Base-by-base conservation (phyloP, 2,329 filamentous ascomycete species). In the Cladosporium sphaerospermum region DNA sequence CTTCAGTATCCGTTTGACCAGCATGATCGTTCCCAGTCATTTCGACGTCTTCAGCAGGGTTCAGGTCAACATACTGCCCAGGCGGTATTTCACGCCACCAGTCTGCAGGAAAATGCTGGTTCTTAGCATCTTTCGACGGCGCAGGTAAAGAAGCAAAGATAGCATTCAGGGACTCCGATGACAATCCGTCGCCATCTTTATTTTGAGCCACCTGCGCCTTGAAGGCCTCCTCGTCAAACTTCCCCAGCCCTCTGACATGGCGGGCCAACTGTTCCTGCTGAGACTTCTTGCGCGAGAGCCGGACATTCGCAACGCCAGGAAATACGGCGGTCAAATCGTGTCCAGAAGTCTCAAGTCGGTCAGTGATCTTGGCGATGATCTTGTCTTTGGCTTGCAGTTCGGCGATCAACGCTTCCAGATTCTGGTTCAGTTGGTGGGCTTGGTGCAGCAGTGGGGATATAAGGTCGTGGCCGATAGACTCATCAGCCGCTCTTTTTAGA, bases 301-400 rank as follows among this genome's bases (percentile, higher is more conserved):
- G 78, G 48, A 74, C 57, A 14, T 75, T 74, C 28, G 74, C 70
- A 16, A 75, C 72, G 18, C 75, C 74, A 4, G 81, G 82, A 60
- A 85, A 84, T 2, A 82, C 73, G 9, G 74, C 73, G 13, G 74
- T 75, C 5, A 84, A 64, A 59, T 83, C 80, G 44, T 80, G 69
- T 4, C 78, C 77, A 39, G 78, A 73, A 1, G 72, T 69, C 58
- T 83, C 80, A 45, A 83, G 73, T 56, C 79, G 78, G 60, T 84
- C 81, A 23, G 82, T 71, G 18, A 85, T 67, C 52, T 78, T 81
- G 7, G 70, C 70, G 47, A 85, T 77, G 14, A 79, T 73, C 62
- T 75, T 79, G 61, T 85, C 82, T 62, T 84, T 85, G 28, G 78
- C 75, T 50, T 70, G 69, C 10, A 85, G 64, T 40, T 74, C 72